Evolutionary conservation across 805 yeast genomes (phyloP).

Genomic region (Schizosaccharomyces osmophilus): DNA sequence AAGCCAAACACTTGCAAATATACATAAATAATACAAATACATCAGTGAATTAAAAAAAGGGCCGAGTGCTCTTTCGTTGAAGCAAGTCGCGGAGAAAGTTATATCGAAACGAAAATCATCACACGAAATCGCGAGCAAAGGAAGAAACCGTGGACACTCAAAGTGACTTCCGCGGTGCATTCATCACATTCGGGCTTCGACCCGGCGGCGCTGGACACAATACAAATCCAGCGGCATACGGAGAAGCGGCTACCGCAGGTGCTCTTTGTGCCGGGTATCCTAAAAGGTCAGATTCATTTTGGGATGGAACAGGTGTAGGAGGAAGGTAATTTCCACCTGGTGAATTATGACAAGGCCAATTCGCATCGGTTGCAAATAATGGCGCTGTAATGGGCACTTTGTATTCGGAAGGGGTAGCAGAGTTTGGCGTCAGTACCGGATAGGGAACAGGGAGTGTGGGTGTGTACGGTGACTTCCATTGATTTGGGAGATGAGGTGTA

Average conservation of each 20-base stretch:
- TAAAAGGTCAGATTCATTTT: neutral
- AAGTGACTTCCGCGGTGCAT: neutral
- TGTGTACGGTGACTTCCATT: neutral
- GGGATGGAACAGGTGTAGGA: neutral
- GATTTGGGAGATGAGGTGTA: neutral
- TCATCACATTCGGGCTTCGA: neutral
- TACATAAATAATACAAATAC: neutral
- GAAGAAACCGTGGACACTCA: neutral
- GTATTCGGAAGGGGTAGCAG: neutral
- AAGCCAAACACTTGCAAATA: neutral
- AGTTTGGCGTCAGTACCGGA: neutral
- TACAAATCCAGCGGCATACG: neutral
- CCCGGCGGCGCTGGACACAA: neutral
- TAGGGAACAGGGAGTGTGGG: neutral
- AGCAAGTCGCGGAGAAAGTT: too few relatives aligned
- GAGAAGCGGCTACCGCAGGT: too few relatives aligned
- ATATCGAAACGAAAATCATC: too few relatives aligned
- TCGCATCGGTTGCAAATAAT: neutral
- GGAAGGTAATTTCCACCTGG: neutral
- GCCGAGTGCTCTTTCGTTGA: neutral
- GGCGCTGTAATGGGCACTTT: neutral
- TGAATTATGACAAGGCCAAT: neutral
- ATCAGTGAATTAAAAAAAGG: neutral
- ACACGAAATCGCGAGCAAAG: too few relatives aligned
- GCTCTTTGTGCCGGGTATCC: neutral